Conservation (phyloP, 352 stramenopile species). For the Globisporangium rhizosaccharum region DNA sequence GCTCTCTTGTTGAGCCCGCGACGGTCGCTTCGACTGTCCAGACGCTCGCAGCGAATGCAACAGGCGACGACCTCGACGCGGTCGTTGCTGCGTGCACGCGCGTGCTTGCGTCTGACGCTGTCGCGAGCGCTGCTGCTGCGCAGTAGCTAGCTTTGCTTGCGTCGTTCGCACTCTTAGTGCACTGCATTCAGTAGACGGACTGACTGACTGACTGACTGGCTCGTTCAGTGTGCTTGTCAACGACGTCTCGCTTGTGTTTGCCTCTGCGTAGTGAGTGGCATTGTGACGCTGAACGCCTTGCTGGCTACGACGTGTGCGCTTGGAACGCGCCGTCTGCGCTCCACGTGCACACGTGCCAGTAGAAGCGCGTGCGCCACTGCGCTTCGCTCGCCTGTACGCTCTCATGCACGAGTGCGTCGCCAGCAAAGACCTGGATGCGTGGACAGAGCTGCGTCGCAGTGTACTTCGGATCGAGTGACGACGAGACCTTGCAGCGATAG, state of each 20-base stretch:
- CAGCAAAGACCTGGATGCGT: slow-evolving; percentile 52
- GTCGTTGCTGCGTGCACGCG: slow-evolving; percentile 33
- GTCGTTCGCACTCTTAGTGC: too few species aligned
- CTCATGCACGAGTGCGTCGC: slow-evolving; percentile 35
- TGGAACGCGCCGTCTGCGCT: slow-evolving; percentile 24
- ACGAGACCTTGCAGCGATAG: slow-evolving; percentile 36
- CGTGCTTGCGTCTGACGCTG: slow-evolving; percentile 17
- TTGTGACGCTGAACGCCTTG: not conserved
- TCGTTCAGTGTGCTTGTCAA: too few species aligned
- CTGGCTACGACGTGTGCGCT: not conserved
- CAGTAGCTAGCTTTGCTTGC: not conserved
- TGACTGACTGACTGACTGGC: not conserved
- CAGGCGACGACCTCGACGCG: slow-evolving; percentile 34
- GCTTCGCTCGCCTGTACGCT: slow-evolving; percentile 11
- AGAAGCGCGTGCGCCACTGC: slow-evolving; percentile 33
- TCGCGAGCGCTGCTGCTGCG: not conserved
- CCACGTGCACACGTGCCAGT: slow-evolving; percentile 55
- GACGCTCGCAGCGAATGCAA: slow-evolving; percentile 39
- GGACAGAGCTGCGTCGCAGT: slow-evolving; percentile 21
- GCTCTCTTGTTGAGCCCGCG: slow-evolving; percentile 30
- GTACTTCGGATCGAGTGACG: slow-evolving; percentile 15
- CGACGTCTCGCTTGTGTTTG: too few species aligned
- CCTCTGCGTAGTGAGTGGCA: too few species aligned
- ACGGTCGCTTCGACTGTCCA: slow-evolving; percentile 43
- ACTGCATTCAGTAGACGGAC: not conserved